These are phyloP conservation scores for Rhododendron williamsianum DNA, from an alignment of 148 eudicot species.

Conservation along the genomic window DNA sequence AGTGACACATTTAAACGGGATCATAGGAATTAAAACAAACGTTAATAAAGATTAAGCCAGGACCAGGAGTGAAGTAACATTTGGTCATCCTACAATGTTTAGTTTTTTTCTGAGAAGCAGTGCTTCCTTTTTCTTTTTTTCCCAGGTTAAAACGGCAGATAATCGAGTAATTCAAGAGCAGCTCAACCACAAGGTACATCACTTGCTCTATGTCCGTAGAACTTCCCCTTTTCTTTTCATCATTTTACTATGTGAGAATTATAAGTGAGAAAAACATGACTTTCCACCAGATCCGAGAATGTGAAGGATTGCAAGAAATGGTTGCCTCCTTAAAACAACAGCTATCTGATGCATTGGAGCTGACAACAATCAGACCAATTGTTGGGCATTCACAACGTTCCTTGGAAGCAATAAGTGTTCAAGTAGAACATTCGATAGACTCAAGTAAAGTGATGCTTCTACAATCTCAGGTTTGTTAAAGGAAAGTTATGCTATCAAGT, in stretches of 20 bases:
- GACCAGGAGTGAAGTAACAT: neutral
- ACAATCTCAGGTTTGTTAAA: constrained; percentile 56
- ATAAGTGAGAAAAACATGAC: neutral
- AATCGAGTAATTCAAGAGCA: constrained; percentile 96
- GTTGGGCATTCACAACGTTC: constrained; percentile 23
- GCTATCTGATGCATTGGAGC: constrained; percentile 54
- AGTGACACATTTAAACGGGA: neutral
- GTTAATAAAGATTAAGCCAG: neutral
- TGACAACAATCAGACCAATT: constrained; percentile 28
- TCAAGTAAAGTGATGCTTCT: constrained; percentile 38
- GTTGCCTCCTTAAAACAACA: constrained; percentile 63
- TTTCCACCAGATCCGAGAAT: constrained; percentile 57
- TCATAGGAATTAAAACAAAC: neutral
- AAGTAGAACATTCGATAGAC: constrained; percentile 31
- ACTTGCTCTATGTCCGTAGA: neutral
- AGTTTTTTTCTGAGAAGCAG: neutral
- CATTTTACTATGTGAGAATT: neutral
- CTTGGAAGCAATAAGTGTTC: constrained; percentile 22
- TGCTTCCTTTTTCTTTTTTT: constrained; percentile 10
- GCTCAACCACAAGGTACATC: constrained; percentile 72
- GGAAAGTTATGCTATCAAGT: neutral
- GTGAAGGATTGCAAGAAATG: constrained; percentile 69
- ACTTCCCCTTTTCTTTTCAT: neutral
- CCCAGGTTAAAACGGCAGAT: constrained; percentile 87
- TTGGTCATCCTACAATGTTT: neutral